Conservation (phyloP, 805 yeast species). For the Barnettozyma californica region DNA sequence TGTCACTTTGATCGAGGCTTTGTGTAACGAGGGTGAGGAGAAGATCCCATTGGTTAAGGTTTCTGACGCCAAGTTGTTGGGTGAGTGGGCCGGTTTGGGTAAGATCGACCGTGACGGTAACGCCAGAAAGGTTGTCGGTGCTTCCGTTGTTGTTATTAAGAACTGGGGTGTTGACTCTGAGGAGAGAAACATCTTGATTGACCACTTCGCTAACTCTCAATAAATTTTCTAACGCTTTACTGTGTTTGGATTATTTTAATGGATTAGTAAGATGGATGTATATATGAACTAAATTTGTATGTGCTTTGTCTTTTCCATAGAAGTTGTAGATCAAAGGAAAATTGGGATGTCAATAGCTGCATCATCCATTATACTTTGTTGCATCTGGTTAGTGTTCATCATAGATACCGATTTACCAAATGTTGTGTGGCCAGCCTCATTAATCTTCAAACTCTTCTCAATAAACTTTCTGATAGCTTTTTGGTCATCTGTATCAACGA, state of each 20-base stretch:
- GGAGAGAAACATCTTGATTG: slow-evolving; percentile 93
- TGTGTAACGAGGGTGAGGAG: slow-evolving; percentile 95
- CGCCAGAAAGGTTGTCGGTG: slow-evolving; percentile 99
- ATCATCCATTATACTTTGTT: slow-evolving; percentile 1
- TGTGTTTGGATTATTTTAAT: background rate
- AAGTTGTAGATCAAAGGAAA: slow-evolving; percentile 12
- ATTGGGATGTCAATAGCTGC: slow-evolving; percentile 22
- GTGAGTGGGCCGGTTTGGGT: slow-evolving; percentile 99
- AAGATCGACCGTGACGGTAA: slow-evolving; percentile 99
- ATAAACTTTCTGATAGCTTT: slow-evolving; percentile 1
- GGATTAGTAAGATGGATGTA: background rate
- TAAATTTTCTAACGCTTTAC: slow-evolving; percentile 32
- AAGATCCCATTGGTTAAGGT: slow-evolving; percentile 98
- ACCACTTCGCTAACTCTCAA: slow-evolving; percentile 90
- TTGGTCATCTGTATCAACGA: slow-evolving; percentile 6
- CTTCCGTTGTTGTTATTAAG: slow-evolving; percentile 98
- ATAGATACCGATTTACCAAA: background rate
- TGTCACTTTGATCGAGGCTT: slow-evolving; percentile 97
- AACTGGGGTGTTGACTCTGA: slow-evolving; percentile 99
- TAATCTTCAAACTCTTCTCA: slow-evolving; percentile 4
- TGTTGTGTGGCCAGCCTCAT: background rate
- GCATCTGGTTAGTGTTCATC: background rate
- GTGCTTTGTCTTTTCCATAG: slow-evolving; percentile 1
- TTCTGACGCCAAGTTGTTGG: slow-evolving; percentile 98
- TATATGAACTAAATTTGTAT: background rate